Evolutionary conservation across 73 alveolate genomes (phyloP), one percentile per base, ranked within the genome.

Genomic region (Paramecium octaurelia): DNA sequence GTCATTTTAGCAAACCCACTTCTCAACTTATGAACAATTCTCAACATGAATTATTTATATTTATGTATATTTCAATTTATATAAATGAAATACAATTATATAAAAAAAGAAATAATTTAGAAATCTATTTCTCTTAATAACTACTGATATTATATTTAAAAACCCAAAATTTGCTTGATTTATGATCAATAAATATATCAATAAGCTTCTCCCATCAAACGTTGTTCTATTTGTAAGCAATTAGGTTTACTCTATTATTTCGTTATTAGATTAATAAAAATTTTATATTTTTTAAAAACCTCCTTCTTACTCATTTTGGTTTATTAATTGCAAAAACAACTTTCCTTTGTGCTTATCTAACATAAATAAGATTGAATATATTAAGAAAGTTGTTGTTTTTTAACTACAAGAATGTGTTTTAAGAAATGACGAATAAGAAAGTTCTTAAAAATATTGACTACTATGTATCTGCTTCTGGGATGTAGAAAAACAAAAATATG

Each of bases 1-100:
- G 98, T 95, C 84, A 64, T 64, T 64, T 64, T 64, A 27, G 84
- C 84, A 64, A 64, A 64, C 24, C 84, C 84, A 64, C 84, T 8
- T 34, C 84, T 64, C 12, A 64, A 34, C 21, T 31, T 64, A 34
- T 64, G 42, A 31, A 24, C 46, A 31, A 34, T 12, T 34, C 84
- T 64, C 31, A 64, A 34, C 84, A 64, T 64, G 42, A 31, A 27
- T 64, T 64, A 31, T 64, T 64, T 27, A 31, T 31, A 64, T 64
- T 64, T 64, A 23, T 64, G 24, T 64, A 64, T 54, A 54, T 16
- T 54, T 18, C 34, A 54, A 54, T 54, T 18, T 18, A 54, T 54
- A 54, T 40, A n/a, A 54, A 54, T 54, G 34, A 2, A 4, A 18
- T 54, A 54, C 69, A 54, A 54, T 54, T 16, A 18, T 54, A 54